These are phyloP conservation scores for Barnettozyma salicaria DNA, from an alignment of 805 yeast species.

Conservation along the genomic window DNA sequence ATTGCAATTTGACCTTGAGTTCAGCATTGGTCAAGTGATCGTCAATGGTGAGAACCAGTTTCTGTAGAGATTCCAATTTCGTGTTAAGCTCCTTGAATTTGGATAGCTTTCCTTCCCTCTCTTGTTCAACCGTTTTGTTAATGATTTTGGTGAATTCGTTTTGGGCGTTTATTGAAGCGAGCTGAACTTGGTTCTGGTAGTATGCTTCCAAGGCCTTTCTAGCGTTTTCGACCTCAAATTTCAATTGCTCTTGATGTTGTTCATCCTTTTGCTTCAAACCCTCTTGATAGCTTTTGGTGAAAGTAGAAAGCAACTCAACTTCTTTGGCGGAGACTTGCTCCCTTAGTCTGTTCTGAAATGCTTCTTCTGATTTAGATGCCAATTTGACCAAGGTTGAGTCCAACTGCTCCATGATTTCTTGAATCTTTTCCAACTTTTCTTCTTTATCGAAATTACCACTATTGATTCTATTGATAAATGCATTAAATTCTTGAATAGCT, in stretches of 20 bases:
- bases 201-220: conserved; percentile 59
- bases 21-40: conserved; percentile 34
- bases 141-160: conserved; percentile 58
- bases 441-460: conserved; percentile 16
- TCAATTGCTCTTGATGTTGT: conserved; percentile 52
- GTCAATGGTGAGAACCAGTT: conserved; percentile 40
- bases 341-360: conserved; percentile 16
- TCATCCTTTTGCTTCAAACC: conserved; percentile 56
- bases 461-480: conserved; percentile 21
- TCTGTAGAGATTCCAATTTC: conserved; percentile 50
- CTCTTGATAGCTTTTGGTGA: conserved; percentile 54
- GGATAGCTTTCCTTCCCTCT: conserved; percentile 74
- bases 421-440: conserved; percentile 13
- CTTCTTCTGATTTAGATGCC: conserved; percentile 10
- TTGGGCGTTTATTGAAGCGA: conserved; percentile 63
- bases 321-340: conserved; percentile 34
- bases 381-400: conserved; percentile 20
- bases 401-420: conserved; percentile 15
- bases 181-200: conserved; percentile 65
- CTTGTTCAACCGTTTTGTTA: conserved; percentile 54
- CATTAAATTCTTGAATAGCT: conserved; percentile 23
- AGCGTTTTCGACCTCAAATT: conserved; percentile 61
- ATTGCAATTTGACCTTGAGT: conserved; percentile 36
- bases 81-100: conserved; percentile 55
- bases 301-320: conserved; percentile 50